These are phyloP conservation scores for Thymus mandschuricus DNA, from an alignment of 257 asterid genomes.

Conservation along the genomic window DNA sequence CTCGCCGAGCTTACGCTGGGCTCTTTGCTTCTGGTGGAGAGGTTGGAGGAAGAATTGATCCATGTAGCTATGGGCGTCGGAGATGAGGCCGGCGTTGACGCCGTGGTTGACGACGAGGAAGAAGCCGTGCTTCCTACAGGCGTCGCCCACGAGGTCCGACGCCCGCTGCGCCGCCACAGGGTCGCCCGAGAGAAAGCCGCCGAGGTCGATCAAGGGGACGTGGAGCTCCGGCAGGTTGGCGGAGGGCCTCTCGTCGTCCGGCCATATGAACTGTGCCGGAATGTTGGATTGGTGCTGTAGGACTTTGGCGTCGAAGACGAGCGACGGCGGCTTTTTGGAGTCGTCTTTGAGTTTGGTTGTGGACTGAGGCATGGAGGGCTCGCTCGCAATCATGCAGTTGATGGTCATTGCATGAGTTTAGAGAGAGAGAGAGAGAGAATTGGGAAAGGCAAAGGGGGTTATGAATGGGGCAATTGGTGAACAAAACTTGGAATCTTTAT, in stretches of 20 bases:
- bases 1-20: constrained; percentile 72
- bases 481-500: constrained; percentile 50
- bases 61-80: constrained; percentile 68
- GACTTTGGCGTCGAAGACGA: constrained; percentile 56
- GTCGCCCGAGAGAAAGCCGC: constrained; percentile 74
- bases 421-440: constrained; percentile 27
- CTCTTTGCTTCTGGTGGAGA: constrained; percentile 57
- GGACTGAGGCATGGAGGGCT: constrained; percentile 32
- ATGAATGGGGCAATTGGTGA: constrained; percentile 40
- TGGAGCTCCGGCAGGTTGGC: constrained; percentile 44
- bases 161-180: constrained; percentile 50
- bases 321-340: constrained; percentile 25
- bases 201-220: constrained; percentile 70
- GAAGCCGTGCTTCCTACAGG: constrained; percentile 74
- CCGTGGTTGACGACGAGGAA: constrained; percentile 82
- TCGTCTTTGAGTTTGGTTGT: background rate
- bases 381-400: constrained; percentile 43
- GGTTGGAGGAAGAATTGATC: constrained; percentile 70
- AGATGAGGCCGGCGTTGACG: constrained; percentile 52
- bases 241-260: constrained; percentile 78
- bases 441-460: constrained; percentile 21
- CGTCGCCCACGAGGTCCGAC: constrained; percentile 60
- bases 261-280: constrained; percentile 85
- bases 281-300: constrained; percentile 48
- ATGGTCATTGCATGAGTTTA: constrained; percentile 65